Evolutionary conservation across 2,329 filamentous ascomycete species (phyloP), one percentile per base, ranked within the genome.

Genomic region (Cadophora sp.): DNA sequence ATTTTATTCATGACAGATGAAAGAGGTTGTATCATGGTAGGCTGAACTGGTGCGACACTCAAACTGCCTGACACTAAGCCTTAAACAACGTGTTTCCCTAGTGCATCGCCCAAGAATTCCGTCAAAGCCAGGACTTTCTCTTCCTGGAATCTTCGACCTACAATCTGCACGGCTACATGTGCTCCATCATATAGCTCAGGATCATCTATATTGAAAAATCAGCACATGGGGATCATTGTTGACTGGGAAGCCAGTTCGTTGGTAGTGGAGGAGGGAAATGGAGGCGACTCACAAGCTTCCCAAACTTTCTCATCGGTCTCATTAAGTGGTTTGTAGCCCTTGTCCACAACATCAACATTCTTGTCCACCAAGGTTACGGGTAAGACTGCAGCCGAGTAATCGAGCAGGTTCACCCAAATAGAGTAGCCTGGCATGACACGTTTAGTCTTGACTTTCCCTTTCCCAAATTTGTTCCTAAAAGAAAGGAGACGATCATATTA

Each of bases 301-400:
- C 82, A 81, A n/a, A 82, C 81, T 51, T 76, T 73, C 64, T 76
- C 75, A 65, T 87, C 85, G 1, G 77, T 59, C 0, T 81, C 80
- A 65, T 77, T 81, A n/a, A 81, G 43, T 0, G 83, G 81, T 27
- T 76, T 68, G 70, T 81, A 83, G 0, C 72, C 75, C 3, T 78
- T 3, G 81, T 81, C 67, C 16, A 69, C 53, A 16, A 77, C 73
- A 1, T 75, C 71, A 22, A 86, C 79, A 55, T 82, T 77, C 4
- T 80, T 76, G 53, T 80, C 78, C 1, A 79, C 77, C 1, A 85
- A 76, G 0, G 85, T 86, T 16, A 83, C 84, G 0, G 88, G 88
- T 16, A 91, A 78, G 0, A 85, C 83, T 4, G 88, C 76, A 0
- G 87, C 84, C 0, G 86, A 81, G 71, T 90, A 91, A 73, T 91